Conservation (phyloP, 306 rosid species). For the Castanea mollissima region DNA sequence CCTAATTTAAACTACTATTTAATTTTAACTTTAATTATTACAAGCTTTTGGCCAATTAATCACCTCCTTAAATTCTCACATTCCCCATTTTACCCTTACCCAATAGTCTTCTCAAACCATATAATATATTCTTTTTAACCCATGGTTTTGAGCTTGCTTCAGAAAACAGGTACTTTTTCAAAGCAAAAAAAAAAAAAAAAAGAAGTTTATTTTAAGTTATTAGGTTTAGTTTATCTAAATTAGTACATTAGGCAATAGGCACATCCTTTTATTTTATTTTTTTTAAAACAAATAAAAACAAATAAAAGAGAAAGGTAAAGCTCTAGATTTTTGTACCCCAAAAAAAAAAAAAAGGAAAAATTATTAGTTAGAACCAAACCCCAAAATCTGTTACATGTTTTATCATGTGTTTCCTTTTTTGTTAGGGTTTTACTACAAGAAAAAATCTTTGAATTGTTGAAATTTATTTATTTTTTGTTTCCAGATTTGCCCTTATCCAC, state of each 20-base stretch:
- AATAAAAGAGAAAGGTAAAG: background rate
- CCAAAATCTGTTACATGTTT: slow-evolving; percentile 6
- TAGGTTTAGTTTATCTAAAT: background rate
- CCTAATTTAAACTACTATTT: no score
- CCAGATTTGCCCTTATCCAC: slow-evolving; percentile 45
- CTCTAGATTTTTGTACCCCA: slow-evolving; percentile 9
- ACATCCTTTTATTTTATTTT: background rate
- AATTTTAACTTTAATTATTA: no score
- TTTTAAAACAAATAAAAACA: background rate
- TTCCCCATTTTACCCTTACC: background rate
- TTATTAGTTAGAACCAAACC: background rate
- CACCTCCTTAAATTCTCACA: background rate
- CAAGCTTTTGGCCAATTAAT: background rate
- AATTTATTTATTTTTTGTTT: slow-evolving; percentile 10
- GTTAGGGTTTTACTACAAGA: slow-evolving; percentile 20
- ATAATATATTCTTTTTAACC: no score
- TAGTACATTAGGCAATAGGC: background rate
- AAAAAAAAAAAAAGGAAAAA: background rate
- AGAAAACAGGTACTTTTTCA: no score
- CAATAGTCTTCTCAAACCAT: no score
- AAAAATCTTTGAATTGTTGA: slow-evolving; percentile 17
- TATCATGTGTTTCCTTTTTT: slow-evolving; percentile 1
- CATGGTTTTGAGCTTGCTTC: no score
- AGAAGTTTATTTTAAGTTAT: no score
- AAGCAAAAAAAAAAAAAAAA: background rate